A percentile compares a stretch with the other conserved stretches of the same genome.
Conservation (phyloP, 1,284 basidiomycete species). For the Leccinum pachyderme region DNA sequence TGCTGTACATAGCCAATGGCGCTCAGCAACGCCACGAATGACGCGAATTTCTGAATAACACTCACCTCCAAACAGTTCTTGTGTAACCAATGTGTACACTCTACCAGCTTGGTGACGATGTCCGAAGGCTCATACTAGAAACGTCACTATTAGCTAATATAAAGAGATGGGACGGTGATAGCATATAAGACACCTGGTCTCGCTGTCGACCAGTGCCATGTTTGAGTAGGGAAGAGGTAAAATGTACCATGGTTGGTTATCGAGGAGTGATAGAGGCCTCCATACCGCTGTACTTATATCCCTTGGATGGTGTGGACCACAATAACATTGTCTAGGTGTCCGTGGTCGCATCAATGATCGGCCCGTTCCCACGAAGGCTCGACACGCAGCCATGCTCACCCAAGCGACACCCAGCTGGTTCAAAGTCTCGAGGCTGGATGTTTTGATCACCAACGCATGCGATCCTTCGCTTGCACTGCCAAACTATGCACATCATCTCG, state of each 20-base stretch:
- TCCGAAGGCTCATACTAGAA: conserved; percentile 59
- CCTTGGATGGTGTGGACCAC: too few relatives aligned
- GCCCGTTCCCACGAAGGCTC: conserved; percentile 14
- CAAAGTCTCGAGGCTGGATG: conserved; percentile 60
- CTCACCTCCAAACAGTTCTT: conserved; percentile 67
- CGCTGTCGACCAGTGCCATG: conserved; percentile 43
- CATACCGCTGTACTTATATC: too few relatives aligned
- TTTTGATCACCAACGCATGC: conserved; percentile 80
- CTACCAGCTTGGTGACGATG: conserved; percentile 57
- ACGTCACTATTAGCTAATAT: conserved; percentile 10
- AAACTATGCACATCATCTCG: conserved; percentile 90
- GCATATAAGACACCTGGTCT: conserved; percentile 74
- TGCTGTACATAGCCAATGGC: conserved; percentile 38
- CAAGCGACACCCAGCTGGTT: conserved; percentile 35
- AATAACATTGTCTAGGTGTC: too few relatives aligned
- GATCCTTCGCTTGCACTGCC: conserved; percentile 86
- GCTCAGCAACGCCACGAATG: neutral
- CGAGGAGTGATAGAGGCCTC: too few relatives aligned
- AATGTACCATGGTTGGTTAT: too few relatives aligned
- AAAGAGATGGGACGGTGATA: conserved; percentile 8
- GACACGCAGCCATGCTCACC: conserved; percentile 19
- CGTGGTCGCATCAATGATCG: neutral
- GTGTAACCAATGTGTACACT: conserved; percentile 76
- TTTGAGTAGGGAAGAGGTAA: too few relatives aligned
- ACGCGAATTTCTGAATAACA: neutral